Conservation (phyloP, 768 basidiomycete species). For the Solioccasus polychromus region DNA sequence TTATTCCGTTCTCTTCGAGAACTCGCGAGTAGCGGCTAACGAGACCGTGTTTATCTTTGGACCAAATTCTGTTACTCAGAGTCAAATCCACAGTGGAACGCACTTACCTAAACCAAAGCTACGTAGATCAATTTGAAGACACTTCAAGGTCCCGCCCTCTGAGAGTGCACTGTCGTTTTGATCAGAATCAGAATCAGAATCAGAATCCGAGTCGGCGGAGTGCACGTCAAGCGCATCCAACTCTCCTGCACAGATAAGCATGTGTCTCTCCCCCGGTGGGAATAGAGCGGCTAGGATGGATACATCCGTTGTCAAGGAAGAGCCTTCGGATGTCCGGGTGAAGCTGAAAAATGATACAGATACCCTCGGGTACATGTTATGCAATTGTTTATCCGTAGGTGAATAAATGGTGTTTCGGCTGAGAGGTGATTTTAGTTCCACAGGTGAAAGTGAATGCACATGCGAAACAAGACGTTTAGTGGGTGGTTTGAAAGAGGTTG, state of each 20-base stretch:
- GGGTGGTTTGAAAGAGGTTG: slow-evolving; percentile 35
- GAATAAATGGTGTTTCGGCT: slow-evolving; percentile 9
- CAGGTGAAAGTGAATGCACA: slow-evolving; percentile 31
- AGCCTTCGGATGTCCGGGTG: slow-evolving; percentile 72
- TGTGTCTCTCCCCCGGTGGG: slow-evolving; percentile 65
- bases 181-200: slow-evolving; percentile 41
- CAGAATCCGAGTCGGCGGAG: slow-evolving; percentile 28
- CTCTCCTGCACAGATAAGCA: slow-evolving; percentile 72
- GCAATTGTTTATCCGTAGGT: slow-evolving; percentile 14
- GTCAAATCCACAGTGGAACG: background rate
- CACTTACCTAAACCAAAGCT: slow-evolving; percentile 65
- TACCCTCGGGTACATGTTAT: slow-evolving; percentile 28
- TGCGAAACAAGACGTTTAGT: slow-evolving; percentile 38
- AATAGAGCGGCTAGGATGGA: slow-evolving; percentile 66
- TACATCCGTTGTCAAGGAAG: slow-evolving; percentile 72
- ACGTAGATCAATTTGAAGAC: slow-evolving; percentile 72
- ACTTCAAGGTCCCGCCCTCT: slow-evolving; percentile 49
- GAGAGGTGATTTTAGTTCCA: slow-evolving; percentile 14
- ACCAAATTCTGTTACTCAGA: background rate
- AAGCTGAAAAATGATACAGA: slow-evolving; percentile 81
- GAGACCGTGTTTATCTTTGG: slow-evolving; percentile 70
- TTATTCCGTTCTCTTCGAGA: slow-evolving; percentile 69
- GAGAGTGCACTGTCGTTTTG: slow-evolving; percentile 32
- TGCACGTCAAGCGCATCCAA: slow-evolving; percentile 55
- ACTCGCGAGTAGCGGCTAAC: slow-evolving; percentile 75